Conservation (phyloP, 176 grass and related monocot genomes). For the Cenchrus fungigraminus region DNA sequence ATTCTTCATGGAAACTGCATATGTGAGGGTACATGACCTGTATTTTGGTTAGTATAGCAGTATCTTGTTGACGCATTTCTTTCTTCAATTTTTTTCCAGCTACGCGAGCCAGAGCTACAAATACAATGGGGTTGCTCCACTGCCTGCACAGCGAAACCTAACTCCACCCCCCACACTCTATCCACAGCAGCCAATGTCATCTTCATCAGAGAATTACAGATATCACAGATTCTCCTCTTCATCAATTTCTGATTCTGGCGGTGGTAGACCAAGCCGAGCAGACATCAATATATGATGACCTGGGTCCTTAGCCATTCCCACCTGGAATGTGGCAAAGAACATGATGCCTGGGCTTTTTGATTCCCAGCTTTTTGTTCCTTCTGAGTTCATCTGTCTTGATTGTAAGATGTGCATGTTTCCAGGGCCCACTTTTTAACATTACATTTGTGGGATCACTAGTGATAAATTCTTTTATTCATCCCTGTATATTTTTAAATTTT, state of each 20-base stretch:
- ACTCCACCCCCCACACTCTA: conserved; percentile 74
- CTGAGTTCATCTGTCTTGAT: not conserved
- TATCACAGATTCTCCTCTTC: conserved; percentile 79
- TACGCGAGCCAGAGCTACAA: conserved; percentile 66
- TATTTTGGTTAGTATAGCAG: conserved; percentile 12
- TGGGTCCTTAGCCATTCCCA: not conserved
- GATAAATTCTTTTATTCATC: conserved; percentile 48
- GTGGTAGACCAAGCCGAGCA: conserved; percentile 59
- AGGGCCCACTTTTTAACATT: conserved; percentile 1
- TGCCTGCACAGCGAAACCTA: conserved; percentile 80
- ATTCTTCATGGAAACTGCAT: not conserved
- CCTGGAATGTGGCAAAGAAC: not conserved
- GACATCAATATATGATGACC: conserved; percentile 80
- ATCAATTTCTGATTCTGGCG: conserved; percentile 58
- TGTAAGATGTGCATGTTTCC: conserved; percentile 18
- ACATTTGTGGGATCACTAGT: conserved; percentile 8
- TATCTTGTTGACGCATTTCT: conserved; percentile 15
- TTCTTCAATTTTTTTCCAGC: conserved; percentile 37
- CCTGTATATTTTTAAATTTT: conserved; percentile 17
- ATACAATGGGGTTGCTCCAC: conserved; percentile 63
- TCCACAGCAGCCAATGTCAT: conserved; percentile 83
- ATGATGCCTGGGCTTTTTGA: not conserved
- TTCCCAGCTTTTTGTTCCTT: not conserved
- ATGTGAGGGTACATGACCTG: not conserved
- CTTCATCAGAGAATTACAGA: conserved; percentile 72